Evolutionary conservation across 768 basidiomycete species (phyloP), one percentile per base, ranked within the genome.

Genomic region (Kwoniella mangroviensis): DNA sequence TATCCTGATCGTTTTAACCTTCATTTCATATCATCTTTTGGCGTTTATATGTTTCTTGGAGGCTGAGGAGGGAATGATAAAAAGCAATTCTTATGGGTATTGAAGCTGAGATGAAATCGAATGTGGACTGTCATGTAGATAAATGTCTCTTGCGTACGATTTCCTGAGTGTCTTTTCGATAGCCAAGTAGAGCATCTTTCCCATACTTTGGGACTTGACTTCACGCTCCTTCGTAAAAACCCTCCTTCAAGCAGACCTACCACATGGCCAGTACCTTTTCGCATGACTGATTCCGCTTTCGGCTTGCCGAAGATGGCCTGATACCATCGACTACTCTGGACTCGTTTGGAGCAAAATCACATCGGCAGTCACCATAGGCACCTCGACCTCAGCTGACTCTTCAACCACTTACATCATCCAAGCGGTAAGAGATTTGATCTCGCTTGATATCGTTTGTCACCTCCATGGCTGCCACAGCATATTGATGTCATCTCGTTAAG

Each of bases 401-500:
- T 26, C 21, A 41, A 28, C 52, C 45, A 60, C 58, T 60, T 41
- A 60, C 58, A 60, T 60, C 58, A 60, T 60, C 21, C 19, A 34
- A 34, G 34, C 34, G 34, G 34, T 34, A 34, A 34, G 34, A 34
- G 6, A 34, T 3, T 7, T 7, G 9, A 57, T n/a, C 58, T 60
- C 41, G 40, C 41, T 42, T 42, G 40, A 41, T 9, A 42, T 41
- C 17, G 26, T 40, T 19, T 42, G 58, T 43, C 58, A 42, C 58
- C 40, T 57, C 4, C 12, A 13, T 28, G 9, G n/a, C n/a, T 60
- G 19, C 12, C 53, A 22, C 53, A 19, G 22, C 19, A 54, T 54
- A n/a, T 21, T 60, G 58, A 60, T 60, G 58, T 60, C 58, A 60
- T 60, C 58, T 60, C 58, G 58, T 22, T 60, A n/a, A 60, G 42